Conservation (phyloP, 805 yeast genomes). For the Nakazawaea wyomingensis region DNA sequence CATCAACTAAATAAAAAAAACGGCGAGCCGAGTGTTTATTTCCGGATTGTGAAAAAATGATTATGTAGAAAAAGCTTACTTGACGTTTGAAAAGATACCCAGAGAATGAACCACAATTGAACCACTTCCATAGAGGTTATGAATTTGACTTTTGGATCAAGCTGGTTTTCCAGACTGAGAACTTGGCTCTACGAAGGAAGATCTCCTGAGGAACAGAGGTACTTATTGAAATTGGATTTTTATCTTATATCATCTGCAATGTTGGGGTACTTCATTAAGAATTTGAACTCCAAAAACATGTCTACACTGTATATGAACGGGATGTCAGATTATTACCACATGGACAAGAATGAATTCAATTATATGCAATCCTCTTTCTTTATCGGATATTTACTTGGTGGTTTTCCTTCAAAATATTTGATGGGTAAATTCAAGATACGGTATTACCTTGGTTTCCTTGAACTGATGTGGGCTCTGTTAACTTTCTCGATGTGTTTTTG, state of each 20-base stretch:
- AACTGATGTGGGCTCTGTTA: conserved; percentile 38
- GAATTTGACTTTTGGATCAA: neutral
- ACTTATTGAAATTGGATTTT: conserved; percentile 17
- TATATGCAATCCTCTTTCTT: conserved; percentile 4
- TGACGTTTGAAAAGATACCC: too few relatives aligned
- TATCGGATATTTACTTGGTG: conserved; percentile 48
- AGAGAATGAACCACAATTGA: too few relatives aligned
- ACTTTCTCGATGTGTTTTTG: conserved; percentile 28
- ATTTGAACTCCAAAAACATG: conserved; percentile 27
- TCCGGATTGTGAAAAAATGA: too few relatives aligned
- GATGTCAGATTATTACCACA: conserved; percentile 28
- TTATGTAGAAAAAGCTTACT: too few relatives aligned
- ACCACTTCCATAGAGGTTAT: too few relatives aligned
- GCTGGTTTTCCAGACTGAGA: neutral
- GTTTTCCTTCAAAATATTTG: conserved; percentile 42
- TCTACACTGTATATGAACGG: conserved; percentile 32
- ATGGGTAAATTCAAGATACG: conserved; percentile 38
- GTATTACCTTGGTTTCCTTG: conserved; percentile 38
- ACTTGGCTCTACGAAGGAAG: conserved; percentile 1
- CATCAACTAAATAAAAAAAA: too few relatives aligned
- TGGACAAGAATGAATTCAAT: conserved; percentile 18
- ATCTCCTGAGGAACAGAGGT: conserved; percentile 9
- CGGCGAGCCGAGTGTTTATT: too few relatives aligned
- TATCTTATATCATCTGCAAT: conserved; percentile 9
- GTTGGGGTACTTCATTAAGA: conserved; percentile 30